Evolutionary conservation across 2,329 filamentous ascomycete genomes (phyloP), one percentile per base, ranked within the genome.

Genomic region (Magnaporthales sp.): DNA sequence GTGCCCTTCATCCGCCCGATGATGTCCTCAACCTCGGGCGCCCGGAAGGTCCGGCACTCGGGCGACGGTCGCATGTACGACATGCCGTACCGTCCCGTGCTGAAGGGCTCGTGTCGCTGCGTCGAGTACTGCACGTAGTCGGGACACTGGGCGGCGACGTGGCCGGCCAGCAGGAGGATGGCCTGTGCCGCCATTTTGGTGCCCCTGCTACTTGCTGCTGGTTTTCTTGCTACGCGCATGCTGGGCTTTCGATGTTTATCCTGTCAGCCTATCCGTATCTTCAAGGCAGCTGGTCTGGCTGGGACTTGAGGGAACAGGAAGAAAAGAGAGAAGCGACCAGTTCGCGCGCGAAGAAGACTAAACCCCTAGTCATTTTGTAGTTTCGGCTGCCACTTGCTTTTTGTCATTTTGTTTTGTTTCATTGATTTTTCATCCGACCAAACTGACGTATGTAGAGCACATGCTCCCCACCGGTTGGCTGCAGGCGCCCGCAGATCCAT

Each of bases 11-110:
- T 86, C 69, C 89, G 82, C 27, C 84, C 77, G 67, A 97, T 91
- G 60, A 91, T 85, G 66, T 88, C 80, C 75, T 97, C 94, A 4
- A 96, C 91, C 8, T 87, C 83, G 2, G 88, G 84, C 2, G 91
- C 91, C 69, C 86, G 86, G 80, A 95, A 96, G 0, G 91, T 96
- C 65, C 93, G 89, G 75, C 93, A 97, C 72, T 86, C 84, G 65
- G 84, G 80, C 1, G 84, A 83, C 0, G 94, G 94, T 30, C 94
- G 86, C 80, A 96, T 92, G 75, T 85, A 96, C 1, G 92, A 90
- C 9, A 97, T 86, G 67, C 86, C 81, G 74, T 95, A 85, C 8
- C 86, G 87, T 13, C 94, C 93, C n/a, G 84, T 78, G 70, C 91
- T 96, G 72, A 88, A 87, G 1, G 94, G 94, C 46, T 83, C 79